Percentiles rank a stretch among this genome's conserved stretches.
phyloP scores from a whole-genome alignment of 1,139 yeast species.

The Nakaseomyces uthaithaninus region DNA sequence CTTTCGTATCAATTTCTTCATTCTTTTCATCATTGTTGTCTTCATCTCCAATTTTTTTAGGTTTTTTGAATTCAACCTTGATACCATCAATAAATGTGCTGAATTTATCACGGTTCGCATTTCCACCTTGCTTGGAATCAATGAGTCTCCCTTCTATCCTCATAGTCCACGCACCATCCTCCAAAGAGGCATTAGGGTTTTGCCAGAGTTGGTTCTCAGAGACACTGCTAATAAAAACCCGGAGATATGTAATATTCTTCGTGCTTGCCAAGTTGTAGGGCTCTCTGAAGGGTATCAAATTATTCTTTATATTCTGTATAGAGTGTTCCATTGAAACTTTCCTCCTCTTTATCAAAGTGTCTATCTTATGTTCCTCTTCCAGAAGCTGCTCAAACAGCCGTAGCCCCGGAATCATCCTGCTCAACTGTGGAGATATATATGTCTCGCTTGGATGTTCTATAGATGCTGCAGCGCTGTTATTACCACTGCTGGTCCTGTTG shows the following conservation, averaged over 20 bases:
- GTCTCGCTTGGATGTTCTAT: conserved; percentile 5
- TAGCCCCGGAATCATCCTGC: conserved; percentile 64
- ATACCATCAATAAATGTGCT: conserved; percentile 77
- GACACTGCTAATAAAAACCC: conserved; percentile 78
- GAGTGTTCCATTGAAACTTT: conserved; percentile 79
- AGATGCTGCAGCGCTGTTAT: not conserved
- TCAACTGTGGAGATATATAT: conserved; percentile 34
- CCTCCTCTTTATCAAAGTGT: conserved; percentile 73
- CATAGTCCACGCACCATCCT: conserved; percentile 56
- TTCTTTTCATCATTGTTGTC: conserved; percentile 33
- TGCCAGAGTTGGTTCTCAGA: conserved; percentile 93
- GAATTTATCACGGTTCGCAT: conserved; percentile 49
- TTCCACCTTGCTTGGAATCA: conserved; percentile 36
- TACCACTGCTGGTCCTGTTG: not conserved
- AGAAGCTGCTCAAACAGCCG: conserved; percentile 58
- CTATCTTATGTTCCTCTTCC: conserved; percentile 73
- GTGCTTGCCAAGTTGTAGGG: conserved; percentile 27
- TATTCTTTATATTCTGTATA: conserved; percentile 1
- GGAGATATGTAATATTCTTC: conserved; percentile 49
- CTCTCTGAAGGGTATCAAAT: conserved; percentile 4
- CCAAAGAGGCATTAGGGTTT: conserved; percentile 23
- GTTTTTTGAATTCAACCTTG: conserved; percentile 55
- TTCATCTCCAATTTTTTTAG: conserved; percentile 20
- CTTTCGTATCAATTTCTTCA: conserved; percentile 15
- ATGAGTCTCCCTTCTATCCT: conserved; percentile 80